Evolutionary conservation across 371 early-diverging fungal genomes (phyloP).

Genomic region (Conidiobolus incongruus): DNA sequence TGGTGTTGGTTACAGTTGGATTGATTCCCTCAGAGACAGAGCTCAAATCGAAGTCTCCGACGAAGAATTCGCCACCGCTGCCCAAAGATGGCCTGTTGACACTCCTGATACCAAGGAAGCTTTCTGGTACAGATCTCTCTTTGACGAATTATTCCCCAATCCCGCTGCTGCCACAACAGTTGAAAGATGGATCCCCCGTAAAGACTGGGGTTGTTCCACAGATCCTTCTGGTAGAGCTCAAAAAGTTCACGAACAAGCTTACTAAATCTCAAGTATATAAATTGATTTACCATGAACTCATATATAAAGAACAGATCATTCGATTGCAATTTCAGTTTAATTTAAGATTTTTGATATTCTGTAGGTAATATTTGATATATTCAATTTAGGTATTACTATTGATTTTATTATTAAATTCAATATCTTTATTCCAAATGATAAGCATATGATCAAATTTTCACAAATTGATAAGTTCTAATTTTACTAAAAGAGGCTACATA

Average conservation of each 20-base stretch:
- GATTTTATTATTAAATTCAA: no score
- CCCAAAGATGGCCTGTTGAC: constrained; percentile 54
- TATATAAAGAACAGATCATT: no score
- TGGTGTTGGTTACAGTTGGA: constrained; percentile 94
- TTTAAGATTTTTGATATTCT: no score
- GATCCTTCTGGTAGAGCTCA: constrained; percentile 96
- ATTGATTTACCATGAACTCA: no score
- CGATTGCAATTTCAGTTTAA: no score
- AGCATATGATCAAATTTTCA: no score
- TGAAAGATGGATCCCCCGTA: constrained; percentile 85
- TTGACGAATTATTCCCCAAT: constrained; percentile 83
- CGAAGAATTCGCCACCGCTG: constrained; percentile 38
- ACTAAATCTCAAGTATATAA: no score
- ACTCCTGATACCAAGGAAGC: constrained; percentile 91
- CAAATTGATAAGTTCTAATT: no score
- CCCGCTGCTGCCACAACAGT: constrained; percentile 68
- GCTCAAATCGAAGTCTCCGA: constrained; percentile 47
- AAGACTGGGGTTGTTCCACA: constrained; percentile 91
- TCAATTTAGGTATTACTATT: no score
- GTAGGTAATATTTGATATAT: no score
- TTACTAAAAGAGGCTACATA: no score
- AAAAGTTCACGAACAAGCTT: constrained; percentile 56
- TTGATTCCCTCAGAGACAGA: constrained; percentile 65
- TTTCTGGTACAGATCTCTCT: constrained; percentile 75
- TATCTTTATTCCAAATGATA: no score